Evolutionary conservation across 805 yeast genomes (phyloP), one percentile per base, ranked within the genome.

Genomic region (Schizosaccharomyces octosporus): DNA sequence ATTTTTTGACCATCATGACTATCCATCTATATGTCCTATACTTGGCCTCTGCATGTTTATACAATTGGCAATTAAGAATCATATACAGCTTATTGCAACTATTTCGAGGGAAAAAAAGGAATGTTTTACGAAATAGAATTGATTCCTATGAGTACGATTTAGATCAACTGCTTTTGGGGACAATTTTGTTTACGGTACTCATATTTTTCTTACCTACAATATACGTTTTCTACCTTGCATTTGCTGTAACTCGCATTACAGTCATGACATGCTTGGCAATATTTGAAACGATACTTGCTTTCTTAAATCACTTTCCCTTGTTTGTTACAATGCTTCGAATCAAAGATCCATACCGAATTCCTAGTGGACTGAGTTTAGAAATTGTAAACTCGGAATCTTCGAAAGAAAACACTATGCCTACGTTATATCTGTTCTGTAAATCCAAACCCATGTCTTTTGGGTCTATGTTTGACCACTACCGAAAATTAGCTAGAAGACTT

Each of bases 71-170:
- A 67, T 70, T 85, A 24, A 77, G 77, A 48, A 78, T 83, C 6
- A 70, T 93, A 63, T 74, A 75, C 60, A 86, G 96, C 13, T 74
- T 93, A 62, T 85, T 86, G 71, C 83, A 87, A 65, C 74, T 94
- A 55, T 90, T 93, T 66, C 78, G 90, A 62, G 99, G 99, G 0
- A 85, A 84, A 70, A 88, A 89, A 70, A 83, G 81, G 66, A 93
- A 93, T 68, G 81, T 84, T 3, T 73, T 93, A 67, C 78, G 97
- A 65, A 77, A 85, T 62, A 81, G 98, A 74, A 81, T 88, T 41
- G 99, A 93, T 70, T 81, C 82, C 31, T 81, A 88, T 64, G 80
- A 84, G 69, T 90, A 85, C 69, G 90, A 85, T 63, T 73, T 90
- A 29, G 96, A 89, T 69, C 95, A 89, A 67, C 75, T 90, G 62